phyloP scores from a whole-genome alignment of 106 monocot genomes.

The Dioscorea dumetorum region DNA sequence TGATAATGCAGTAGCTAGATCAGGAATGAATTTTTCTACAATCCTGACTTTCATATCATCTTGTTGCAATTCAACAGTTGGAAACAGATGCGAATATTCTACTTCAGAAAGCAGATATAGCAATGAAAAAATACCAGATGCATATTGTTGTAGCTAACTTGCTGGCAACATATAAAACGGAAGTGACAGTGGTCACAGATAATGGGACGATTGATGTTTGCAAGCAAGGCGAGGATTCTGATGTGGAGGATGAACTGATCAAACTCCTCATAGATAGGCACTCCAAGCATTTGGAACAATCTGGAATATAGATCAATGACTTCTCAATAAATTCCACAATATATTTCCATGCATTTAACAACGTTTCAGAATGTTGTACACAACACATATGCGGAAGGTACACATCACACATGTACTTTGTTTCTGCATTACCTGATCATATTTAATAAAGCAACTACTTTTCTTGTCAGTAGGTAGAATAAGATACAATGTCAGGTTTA shows the following conservation, averaged over 20 bases:
- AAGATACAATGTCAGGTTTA: no score
- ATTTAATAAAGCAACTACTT: no score
- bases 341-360: no score
- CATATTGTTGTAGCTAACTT: slow-evolving; percentile 84
- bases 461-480: no score
- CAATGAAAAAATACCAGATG: slow-evolving; percentile 70
- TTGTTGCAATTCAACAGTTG: slow-evolving; percentile 31
- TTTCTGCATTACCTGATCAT: no score
- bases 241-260: slow-evolving; percentile 63
- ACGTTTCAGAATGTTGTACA: no score
- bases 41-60: no score
- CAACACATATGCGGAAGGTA: no score
- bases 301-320: background rate
- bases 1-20: no score
- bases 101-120: slow-evolving; percentile 69
- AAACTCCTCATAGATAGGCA: slow-evolving; percentile 52
- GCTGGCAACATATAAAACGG: slow-evolving; percentile 68
- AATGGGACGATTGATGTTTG: slow-evolving; percentile 22
- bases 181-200: slow-evolving; percentile 55
- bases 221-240: slow-evolving; percentile 21
- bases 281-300: slow-evolving; percentile 30
- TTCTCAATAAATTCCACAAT: background rate
- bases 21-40: no score
- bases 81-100: slow-evolving; percentile 90
- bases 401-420: no score